Evolutionary conservation across 345 rosid genomes (phyloP).

Genomic region (Syzygium grande): DNA sequence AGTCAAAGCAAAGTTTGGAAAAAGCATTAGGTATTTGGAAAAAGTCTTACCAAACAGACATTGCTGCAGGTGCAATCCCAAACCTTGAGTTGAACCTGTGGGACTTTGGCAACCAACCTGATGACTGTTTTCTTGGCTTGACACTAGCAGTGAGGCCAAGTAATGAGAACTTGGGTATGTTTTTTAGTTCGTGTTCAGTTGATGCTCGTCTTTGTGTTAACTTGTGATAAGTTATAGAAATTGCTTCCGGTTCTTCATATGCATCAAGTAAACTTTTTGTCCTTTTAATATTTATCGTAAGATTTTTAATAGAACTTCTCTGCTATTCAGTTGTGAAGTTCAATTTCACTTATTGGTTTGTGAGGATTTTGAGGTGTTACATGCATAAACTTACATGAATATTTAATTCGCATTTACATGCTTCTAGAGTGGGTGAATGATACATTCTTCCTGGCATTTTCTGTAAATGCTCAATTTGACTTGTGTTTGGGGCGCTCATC

Average conservation of each 20-base stretch:
- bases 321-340: background rate
- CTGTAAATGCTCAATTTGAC: background rate
- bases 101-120: conserved; percentile 74
- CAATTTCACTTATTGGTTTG: background rate
- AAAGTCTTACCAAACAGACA: background rate
- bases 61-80: conserved; percentile 50
- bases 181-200: background rate
- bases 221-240: background rate
- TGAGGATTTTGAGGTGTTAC: background rate
- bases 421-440: background rate
- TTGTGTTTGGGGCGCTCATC: background rate
- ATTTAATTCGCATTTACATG: background rate
- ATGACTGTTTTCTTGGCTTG: conserved; percentile 90
- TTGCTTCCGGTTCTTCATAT: background rate
- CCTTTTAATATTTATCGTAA: background rate
- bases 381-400: background rate
- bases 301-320: background rate
- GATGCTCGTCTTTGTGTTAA: background rate
- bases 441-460: background rate
- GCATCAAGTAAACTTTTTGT: background rate
- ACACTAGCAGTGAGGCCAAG: conserved; percentile 87
- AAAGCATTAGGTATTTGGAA: background rate
- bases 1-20: background rate
- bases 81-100: conserved; percentile 93
- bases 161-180: conserved; percentile 56